These are phyloP conservation scores for Mycena belliarum DNA, from an alignment of 768 basidiomycete genomes.

Conservation along the genomic window DNA sequence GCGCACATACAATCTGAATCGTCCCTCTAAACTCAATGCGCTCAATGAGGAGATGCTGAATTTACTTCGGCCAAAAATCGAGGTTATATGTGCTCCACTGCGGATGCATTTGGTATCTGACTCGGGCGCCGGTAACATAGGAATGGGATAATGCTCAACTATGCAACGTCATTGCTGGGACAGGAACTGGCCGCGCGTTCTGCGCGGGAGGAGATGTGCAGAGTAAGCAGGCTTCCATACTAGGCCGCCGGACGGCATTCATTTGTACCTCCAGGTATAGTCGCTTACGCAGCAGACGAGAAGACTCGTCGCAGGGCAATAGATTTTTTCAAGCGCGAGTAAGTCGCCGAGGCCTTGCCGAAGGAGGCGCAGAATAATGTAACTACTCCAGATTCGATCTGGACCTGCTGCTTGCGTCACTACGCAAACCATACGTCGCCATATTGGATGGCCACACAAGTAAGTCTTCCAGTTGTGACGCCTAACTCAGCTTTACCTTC, in stretches of 20 bases:
- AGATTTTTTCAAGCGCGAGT: slow-evolving; percentile 91
- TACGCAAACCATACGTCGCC: slow-evolving; percentile 87
- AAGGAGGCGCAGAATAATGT: slow-evolving; percentile 15
- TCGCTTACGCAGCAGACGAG: slow-evolving; percentile 49
- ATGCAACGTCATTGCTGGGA: slow-evolving; percentile 71
- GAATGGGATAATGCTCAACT: slow-evolving; percentile 76
- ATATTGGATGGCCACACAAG: slow-evolving; percentile 91
- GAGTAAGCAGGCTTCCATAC: slow-evolving; percentile 51
- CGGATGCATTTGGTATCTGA: slow-evolving; percentile 15
- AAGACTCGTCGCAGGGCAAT: slow-evolving; percentile 64
- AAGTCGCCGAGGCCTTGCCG: slow-evolving; percentile 34
- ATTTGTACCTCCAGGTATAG: slow-evolving; percentile 48
- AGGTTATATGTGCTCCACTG: slow-evolving; percentile 47
- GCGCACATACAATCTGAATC: slow-evolving; percentile 77
- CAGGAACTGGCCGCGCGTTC: slow-evolving; percentile 75
- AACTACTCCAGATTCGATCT: slow-evolving; percentile 65
- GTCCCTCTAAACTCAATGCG: slow-evolving; percentile 79
- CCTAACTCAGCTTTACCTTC: slow-evolving; percentile 8
- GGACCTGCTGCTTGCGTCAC: slow-evolving; percentile 67
- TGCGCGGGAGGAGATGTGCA: slow-evolving; percentile 96
- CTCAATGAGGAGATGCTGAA: slow-evolving; percentile 79
- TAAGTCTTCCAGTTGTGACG: slow-evolving; percentile 42
- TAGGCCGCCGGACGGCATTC: not conserved
- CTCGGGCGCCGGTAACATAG: slow-evolving; percentile 36
- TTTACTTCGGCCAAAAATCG: slow-evolving; percentile 68